These are phyloP conservation scores for Candida jianshihensis DNA, from an alignment of 805 yeast genomes.

Conservation along the genomic window DNA sequence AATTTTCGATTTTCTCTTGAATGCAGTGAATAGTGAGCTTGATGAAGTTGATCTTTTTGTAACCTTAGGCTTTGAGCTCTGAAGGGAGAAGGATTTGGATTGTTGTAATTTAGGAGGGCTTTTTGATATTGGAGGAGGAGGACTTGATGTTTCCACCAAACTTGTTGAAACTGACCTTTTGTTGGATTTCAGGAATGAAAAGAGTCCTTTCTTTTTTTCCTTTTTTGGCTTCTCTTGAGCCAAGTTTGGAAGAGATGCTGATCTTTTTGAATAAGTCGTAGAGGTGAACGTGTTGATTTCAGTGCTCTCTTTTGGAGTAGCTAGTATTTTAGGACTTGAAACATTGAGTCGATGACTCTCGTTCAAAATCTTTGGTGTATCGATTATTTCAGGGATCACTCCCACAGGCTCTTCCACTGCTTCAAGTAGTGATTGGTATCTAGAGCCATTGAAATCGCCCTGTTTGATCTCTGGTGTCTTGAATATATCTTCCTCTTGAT, in stretches of 20 bases:
- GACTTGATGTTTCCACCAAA: not conserved
- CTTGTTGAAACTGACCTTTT: not conserved
- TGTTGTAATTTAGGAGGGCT: slow-evolving; percentile 1
- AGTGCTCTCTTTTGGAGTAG: not conserved
- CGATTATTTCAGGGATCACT: slow-evolving; percentile 7
- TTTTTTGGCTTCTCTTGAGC: not conserved
- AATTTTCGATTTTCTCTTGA: slow-evolving; percentile 12
- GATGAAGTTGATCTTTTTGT: slow-evolving; percentile 21
- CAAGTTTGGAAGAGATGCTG: slow-evolving; percentile 1
- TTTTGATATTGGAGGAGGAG: slow-evolving; percentile 3
- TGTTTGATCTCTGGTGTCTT: slow-evolving; percentile 21
- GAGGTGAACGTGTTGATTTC: not conserved
- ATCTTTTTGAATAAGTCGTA: not conserved
- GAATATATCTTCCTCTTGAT: slow-evolving; percentile 14
- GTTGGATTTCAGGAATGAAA: not conserved
- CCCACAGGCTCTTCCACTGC: slow-evolving; percentile 3
- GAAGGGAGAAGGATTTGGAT: slow-evolving; percentile 14
- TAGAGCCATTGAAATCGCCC: slow-evolving; percentile 8
- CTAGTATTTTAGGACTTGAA: not conserved
- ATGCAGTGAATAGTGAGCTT: slow-evolving; percentile 20
- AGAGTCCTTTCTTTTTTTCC: not conserved
- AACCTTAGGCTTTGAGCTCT: slow-evolving; percentile 6
- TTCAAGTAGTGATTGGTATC: slow-evolving; percentile 14
- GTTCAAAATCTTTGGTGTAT: slow-evolving; percentile 6
- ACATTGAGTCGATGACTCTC: not conserved